These are phyloP conservation scores for Asterophora parasitica DNA, from an alignment of 768 basidiomycete species.

Conservation along the genomic window DNA sequence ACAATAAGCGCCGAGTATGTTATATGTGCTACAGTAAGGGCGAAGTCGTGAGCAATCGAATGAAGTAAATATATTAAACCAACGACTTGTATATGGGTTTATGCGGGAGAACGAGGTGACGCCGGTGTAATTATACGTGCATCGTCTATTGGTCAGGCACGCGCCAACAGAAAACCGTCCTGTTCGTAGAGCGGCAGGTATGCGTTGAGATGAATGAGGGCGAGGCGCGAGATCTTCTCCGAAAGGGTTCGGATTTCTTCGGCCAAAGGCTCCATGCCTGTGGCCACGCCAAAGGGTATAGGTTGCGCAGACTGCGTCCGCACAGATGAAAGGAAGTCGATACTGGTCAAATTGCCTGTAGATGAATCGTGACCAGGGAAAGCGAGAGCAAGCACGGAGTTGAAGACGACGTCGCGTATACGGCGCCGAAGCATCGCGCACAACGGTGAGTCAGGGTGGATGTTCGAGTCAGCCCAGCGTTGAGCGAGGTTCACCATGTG, in stretches of 20 bases:
- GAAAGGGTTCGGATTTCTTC: slow-evolving; percentile 67
- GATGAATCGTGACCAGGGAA: slow-evolving; percentile 42
- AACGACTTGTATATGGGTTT: neutral
- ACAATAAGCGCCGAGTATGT: slow-evolving; percentile 15
- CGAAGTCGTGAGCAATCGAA: neutral
- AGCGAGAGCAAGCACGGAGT: slow-evolving; percentile 48
- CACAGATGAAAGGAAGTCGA: slow-evolving; percentile 21
- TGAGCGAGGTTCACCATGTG: slow-evolving; percentile 55
- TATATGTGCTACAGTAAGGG: slow-evolving; percentile 2
- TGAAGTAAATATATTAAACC: slow-evolving; percentile 1
- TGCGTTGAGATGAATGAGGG: slow-evolving; percentile 68
- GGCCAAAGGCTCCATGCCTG: slow-evolving; percentile 68
- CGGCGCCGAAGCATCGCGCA: slow-evolving; percentile 56
- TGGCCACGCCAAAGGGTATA: slow-evolving; percentile 28
- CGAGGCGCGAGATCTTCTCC: slow-evolving; percentile 68
- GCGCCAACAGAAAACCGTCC: slow-evolving; percentile 43
- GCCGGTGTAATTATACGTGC: slow-evolving; percentile 3
- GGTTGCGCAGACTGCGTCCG: slow-evolving; percentile 13
- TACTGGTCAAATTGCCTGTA: slow-evolving; percentile 23
- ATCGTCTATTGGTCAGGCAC: slow-evolving; percentile 10
- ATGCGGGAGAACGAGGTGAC: neutral
- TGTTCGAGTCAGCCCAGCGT: slow-evolving; percentile 68
- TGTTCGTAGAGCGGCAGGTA: slow-evolving; percentile 77
- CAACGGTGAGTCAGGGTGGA: slow-evolving; percentile 56
- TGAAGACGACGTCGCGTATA: slow-evolving; percentile 60